Evolutionary conservation across 2,329 filamentous ascomycete genomes (phyloP), one percentile per base, ranked within the genome.

Genomic region (Zymoseptoria brevis): DNA sequence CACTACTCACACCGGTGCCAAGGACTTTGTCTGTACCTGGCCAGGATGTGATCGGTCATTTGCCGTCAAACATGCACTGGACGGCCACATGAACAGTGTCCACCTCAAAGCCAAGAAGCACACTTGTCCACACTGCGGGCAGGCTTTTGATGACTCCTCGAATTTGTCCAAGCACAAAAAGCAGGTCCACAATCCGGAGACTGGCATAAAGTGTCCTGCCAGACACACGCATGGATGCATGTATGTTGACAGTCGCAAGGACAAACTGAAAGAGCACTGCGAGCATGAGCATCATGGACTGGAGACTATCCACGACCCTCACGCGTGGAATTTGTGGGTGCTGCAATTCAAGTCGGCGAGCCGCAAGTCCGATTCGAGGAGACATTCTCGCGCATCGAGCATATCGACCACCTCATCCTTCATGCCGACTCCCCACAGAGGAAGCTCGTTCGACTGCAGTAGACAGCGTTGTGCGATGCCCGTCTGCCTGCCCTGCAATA

Each of bases 1-100:
- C 68, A 80, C 85, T 19, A 87, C 82, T 1, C 87, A 89, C 67
- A 86, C 84, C 0, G 83, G 84, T 48, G 81, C 83, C 61, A 86
- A 83, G 62, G 85, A 86, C 24, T 86, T 83, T 73, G 74, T 78
- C 49, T 89, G 86, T 68, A 66, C 56, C 29, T 66, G 64, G 64
- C 64, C 66, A 2, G 62, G 61, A 11, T 72, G 70, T 57, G 73
- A 71, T 21, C 84, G 84, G 68, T 75, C 77, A 0, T 88, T 88
- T 67, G 84, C 86, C 56, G 85, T 87, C 62, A 85, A 87, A 63
- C 87, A 83, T 62, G 85, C 85, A 21, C 74, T 86, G 21, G 64
- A 66, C 19, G 64, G 64, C 19, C 86, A 89, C 65, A 80, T 81
- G 66, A 86, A 88, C 66, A 66, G 64, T 35, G 87, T 85, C 0